Conservation (phyloP, 164 flowering plant species). For the Berberis thunbergii region DNA sequence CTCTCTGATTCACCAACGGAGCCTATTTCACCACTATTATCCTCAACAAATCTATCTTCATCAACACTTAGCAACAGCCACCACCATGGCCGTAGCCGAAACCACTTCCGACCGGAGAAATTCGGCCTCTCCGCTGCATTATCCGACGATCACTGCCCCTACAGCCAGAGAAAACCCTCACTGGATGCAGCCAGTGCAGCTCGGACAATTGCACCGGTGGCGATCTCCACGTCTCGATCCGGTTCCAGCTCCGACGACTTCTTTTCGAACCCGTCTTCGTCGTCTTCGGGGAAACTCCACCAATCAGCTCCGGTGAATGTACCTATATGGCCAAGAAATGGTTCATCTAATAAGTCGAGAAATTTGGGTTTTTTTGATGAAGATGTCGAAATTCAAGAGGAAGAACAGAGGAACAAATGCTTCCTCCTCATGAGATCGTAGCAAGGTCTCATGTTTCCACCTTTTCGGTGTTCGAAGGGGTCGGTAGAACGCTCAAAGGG, state of each 20-base stretch:
- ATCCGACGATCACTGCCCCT: conserved; percentile 20
- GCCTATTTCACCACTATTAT: not conserved
- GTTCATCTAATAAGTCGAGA: not conserved
- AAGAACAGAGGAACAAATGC: conserved; percentile 30
- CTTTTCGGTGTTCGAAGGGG: conserved; percentile 61
- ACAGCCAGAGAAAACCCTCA: conserved; percentile 25
- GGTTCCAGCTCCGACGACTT: conserved; percentile 12
- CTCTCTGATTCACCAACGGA: conserved; percentile 6
- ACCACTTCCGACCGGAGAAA: conserved; percentile 15
- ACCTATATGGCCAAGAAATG: conserved; percentile 33
- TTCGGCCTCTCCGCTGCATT: conserved; percentile 46
- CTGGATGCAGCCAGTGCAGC: conserved; percentile 29
- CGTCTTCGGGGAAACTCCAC: conserved; percentile 12
- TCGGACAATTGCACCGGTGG: conserved; percentile 20
- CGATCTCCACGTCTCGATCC: conserved; percentile 8
- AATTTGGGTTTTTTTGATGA: conserved; percentile 9
- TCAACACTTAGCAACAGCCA: not conserved
- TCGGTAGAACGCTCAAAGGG: conserved; percentile 61
- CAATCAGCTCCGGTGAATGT: conserved; percentile 51
- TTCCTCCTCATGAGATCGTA: conserved; percentile 58
- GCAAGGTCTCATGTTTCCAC: conserved; percentile 36
- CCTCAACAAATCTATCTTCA: not conserved
- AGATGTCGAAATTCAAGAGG: conserved; percentile 11
- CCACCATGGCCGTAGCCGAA: conserved; percentile 1
- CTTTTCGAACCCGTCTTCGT: not conserved